Conservation (phyloP, 192 early-diverging fungal genomes). For the Thoreauomyces humboldtii region DNA sequence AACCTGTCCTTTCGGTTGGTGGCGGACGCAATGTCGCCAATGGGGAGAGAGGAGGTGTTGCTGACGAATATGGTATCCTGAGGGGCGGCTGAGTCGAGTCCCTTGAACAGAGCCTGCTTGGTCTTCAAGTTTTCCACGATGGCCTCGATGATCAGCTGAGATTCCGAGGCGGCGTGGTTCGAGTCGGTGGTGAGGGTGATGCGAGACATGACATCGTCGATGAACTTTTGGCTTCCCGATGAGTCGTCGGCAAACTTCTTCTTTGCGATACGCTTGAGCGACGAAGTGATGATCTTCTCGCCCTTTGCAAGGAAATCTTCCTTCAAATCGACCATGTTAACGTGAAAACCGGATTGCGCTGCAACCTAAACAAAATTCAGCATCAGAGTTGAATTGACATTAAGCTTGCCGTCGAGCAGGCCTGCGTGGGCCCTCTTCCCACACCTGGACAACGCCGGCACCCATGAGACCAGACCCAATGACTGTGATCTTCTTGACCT, state of each 20-base stretch:
- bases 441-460: conserved; percentile 16
- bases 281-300: conserved; percentile 76
- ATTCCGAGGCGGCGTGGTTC: conserved; percentile 51
- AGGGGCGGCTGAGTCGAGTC: conserved; percentile 71
- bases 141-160: conserved; percentile 91
- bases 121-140: conserved; percentile 90
- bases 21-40: conserved; percentile 73
- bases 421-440: background rate
- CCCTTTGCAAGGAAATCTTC: conserved; percentile 74
- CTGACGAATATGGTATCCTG: conserved; percentile 75
- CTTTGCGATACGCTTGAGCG: conserved; percentile 83
- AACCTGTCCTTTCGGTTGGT: conserved; percentile 56
- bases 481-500: conserved; percentile 73
- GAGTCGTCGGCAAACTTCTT: conserved; percentile 81
- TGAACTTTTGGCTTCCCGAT: conserved; percentile 41
- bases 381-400: conserved; percentile 74
- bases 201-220: conserved; percentile 68
- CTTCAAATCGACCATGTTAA: conserved; percentile 84
- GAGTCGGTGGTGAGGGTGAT: conserved; percentile 69
- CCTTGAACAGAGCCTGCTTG: conserved; percentile 80
- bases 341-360: conserved; percentile 73
- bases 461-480: conserved; percentile 70
- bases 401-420: background rate
- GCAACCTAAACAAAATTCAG: conserved; percentile 77
- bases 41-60: conserved; percentile 91